These are phyloP conservation scores for Luffa acutangula DNA, from an alignment of 306 rosid genomes.

Conservation along the genomic window DNA sequence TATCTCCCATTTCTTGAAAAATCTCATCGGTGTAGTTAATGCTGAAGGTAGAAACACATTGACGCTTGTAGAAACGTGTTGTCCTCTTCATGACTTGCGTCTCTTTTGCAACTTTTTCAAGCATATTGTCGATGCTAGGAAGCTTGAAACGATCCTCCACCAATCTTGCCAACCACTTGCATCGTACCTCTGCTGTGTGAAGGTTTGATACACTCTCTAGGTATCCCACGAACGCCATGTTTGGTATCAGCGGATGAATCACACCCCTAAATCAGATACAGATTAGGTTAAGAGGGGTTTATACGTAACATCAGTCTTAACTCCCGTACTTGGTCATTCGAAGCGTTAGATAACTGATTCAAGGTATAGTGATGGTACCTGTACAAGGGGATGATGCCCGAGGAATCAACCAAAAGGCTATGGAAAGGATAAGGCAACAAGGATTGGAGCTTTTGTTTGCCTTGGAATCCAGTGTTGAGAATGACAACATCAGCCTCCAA, in stretches of 20 bases:
- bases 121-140: constrained; percentile 36
- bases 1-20: constrained; percentile 33
- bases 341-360: no score
- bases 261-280: constrained; percentile 17
- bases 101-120: constrained; percentile 24
- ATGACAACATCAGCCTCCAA: constrained; percentile 46
- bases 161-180: constrained; percentile 39
- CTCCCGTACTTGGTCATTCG: no score
- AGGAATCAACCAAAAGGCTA: constrained; percentile 33
- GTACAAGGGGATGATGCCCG: constrained; percentile 39
- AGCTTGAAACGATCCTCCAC: constrained; percentile 44
- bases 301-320: no score
- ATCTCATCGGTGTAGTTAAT: constrained; percentile 51
- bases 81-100: constrained; percentile 35
- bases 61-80: constrained; percentile 40
- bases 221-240: constrained; percentile 52
- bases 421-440: constrained; percentile 39
- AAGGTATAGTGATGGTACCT: not conserved
- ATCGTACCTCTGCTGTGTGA: constrained; percentile 39
- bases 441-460: constrained; percentile 38
- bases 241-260: constrained; percentile 47
- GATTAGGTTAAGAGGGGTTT: no score
- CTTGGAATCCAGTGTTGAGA: constrained; percentile 53
- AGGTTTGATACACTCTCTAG: constrained; percentile 51
- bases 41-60: constrained; percentile 55